Evolutionary conservation across 1,139 yeast genomes (phyloP).

Genomic region (Meyerozyma guilliermondii): DNA sequence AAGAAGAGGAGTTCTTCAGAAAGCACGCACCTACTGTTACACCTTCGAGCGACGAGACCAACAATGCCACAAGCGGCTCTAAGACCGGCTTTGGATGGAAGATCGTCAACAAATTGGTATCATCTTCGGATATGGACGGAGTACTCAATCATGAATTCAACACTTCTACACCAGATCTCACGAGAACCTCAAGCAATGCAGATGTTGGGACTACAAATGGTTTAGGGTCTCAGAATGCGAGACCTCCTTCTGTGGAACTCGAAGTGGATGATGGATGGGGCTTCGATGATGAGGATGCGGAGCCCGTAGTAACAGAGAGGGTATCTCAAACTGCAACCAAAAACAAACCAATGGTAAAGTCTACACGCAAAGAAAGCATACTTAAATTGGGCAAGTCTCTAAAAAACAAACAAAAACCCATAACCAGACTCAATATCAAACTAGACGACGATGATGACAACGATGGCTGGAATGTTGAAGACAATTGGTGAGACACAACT

Average conservation of each 20-base stretch:
- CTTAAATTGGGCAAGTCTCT: neutral
- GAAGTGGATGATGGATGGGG: neutral
- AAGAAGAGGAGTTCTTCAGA: slow-evolving; percentile 28
- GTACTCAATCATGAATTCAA: slow-evolving; percentile 34
- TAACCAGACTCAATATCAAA: neutral
- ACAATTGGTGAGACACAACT: slow-evolving; percentile 7
- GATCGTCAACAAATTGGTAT: slow-evolving; percentile 32
- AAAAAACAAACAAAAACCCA: neutral
- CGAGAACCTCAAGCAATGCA: slow-evolving; percentile 22
- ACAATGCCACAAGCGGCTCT: neutral
- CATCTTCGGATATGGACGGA: slow-evolving; percentile 28
- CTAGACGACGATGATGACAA: neutral
- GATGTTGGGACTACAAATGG: slow-evolving; percentile 4
- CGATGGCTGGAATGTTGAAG: slow-evolving; percentile 10
- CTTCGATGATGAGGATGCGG: neutral
- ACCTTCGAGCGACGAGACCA: neutral
- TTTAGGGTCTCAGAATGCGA: neutral
- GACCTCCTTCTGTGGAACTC: neutral
- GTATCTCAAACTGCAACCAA: slow-evolving; percentile 5
- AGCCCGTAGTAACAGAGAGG: neutral
- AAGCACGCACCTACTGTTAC: slow-evolving; percentile 20
- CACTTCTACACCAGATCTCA: slow-evolving; percentile 39
- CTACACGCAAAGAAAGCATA: slow-evolving; percentile 6
- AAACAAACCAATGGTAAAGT: slow-evolving; percentile 8
- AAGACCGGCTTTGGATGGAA: slow-evolving; percentile 30